Base-by-base conservation (phyloP, 2,329 filamentous ascomycete genomes). In the Fusarium abutilonis region DNA sequence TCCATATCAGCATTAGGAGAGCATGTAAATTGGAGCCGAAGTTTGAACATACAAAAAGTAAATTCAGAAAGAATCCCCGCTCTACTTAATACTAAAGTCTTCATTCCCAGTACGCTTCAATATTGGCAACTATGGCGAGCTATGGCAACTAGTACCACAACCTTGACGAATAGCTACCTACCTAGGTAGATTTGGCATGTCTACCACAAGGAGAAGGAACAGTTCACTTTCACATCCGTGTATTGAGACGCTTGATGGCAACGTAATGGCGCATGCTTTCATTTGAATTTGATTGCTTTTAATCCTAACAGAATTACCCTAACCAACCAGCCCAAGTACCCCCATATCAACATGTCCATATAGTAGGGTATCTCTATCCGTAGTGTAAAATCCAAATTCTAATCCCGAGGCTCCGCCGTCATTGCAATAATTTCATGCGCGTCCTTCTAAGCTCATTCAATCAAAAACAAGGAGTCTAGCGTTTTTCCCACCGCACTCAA, bases 311-410 rank as follows among this genome's bases (percentile, higher is more conserved):
- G 35, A 39, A 19, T 53, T 51, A 51, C 29, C 39, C 19, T 31
- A 4, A 13, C 31, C 6, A 43, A 50, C 51, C 49, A 28, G 39
- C 35, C 53, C 49, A 56, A 44, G 29, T 64, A 54, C 52, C 60
- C 52, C 36, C 14, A 48, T 56, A 59, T 58, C 21, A 45, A 47
- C 52, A 54, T 64, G 28, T 60, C 56, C 48, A 60, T 56, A 55
- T 39, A 63, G 47, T 38, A 51, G 58, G 64, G 64, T 67, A 66
- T 67, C 53, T 65, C 44, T 53, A 42, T 63, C 50, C 31, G 39
- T 59, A 26, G 52, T 48, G 34, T 44, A 38, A 42, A 58, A 31
- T 49, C 42, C 48, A 43, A 60, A 48, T 41, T 66, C 57, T 67
- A 65, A 44, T 52, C 39, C 31, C 39, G 21, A 58, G 15, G 42